Conservation (phyloP, 2,329 filamentous ascomycete genomes). For the Trichoderma gracile region DNA sequence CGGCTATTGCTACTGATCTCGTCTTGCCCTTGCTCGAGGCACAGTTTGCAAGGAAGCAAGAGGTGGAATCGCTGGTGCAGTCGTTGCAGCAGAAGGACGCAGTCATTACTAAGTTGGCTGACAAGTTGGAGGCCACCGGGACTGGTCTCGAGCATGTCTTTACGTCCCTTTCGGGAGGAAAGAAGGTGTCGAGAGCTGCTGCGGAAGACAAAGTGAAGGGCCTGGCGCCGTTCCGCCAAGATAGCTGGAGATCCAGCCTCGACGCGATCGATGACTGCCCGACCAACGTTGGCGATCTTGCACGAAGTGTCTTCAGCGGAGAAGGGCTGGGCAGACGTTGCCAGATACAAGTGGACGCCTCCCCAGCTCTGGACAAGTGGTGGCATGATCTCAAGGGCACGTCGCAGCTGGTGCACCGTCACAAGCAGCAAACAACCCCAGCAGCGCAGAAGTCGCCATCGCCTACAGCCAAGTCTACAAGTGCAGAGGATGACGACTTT, state of each 20-base stretch:
- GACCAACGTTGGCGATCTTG: constrained; percentile 40
- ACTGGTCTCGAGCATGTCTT: constrained; percentile 57
- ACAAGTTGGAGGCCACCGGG: constrained; percentile 56
- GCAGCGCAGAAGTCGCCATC: constrained; percentile 24
- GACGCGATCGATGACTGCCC: constrained; percentile 32
- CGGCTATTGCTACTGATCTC: constrained; percentile 49
- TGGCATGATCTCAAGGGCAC: constrained; percentile 48
- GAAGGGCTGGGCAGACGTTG: constrained; percentile 37
- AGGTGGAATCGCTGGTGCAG: constrained; percentile 47
- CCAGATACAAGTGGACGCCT: constrained; percentile 37
- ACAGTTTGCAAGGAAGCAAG: constrained; percentile 43
- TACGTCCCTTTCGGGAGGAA: constrained; percentile 50
- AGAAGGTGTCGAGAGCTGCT: constrained; percentile 45
- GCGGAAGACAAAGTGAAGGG: constrained; percentile 54
- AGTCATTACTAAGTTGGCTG: constrained; percentile 51
- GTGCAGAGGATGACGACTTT: constrained; percentile 52
- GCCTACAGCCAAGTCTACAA: constrained; percentile 29
- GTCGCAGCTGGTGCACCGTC: constrained; percentile 31
- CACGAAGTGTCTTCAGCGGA: constrained; percentile 46
- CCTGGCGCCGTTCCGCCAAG: constrained; percentile 50
- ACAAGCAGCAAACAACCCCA: constrained; percentile 27
- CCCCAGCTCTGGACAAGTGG: constrained; percentile 48
- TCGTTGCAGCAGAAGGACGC: constrained; percentile 53
- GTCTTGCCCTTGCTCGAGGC: constrained; percentile 54
- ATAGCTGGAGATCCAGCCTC: constrained; percentile 42